Evolutionary conservation across 495 filamentous ascomycete genomes (phyloP).

Genomic region (Hypoxylon crocopeplum): DNA sequence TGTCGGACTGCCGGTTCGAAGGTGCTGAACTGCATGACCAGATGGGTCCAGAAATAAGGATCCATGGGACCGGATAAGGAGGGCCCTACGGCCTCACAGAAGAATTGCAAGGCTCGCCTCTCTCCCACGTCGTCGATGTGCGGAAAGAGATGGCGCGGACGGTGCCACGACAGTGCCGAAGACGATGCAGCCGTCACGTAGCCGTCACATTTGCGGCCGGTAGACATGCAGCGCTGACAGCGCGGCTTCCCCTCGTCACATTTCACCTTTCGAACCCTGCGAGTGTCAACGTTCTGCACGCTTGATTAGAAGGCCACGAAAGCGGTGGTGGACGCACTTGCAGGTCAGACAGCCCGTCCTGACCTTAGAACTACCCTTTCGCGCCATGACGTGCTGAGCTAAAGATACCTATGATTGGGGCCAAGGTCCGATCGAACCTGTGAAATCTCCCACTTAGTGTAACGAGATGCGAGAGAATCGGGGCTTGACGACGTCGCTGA

Average conservation of each 20-base stretch:
- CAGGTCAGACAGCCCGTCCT: conserved; percentile 38
- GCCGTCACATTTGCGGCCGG: conserved; percentile 57
- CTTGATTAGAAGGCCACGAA: neutral
- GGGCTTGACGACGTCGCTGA: too few relatives aligned
- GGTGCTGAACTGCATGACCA: conserved; percentile 63
- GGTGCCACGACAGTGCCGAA: conserved; percentile 29
- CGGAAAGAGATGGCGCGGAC: conserved; percentile 33
- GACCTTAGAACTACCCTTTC: conserved; percentile 38
- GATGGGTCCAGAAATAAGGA: conserved; percentile 61
- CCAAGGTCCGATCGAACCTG: conserved; percentile 19
- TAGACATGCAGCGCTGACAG: conserved; percentile 54
- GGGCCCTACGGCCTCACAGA: conserved; percentile 56
- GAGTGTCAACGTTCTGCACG: neutral
- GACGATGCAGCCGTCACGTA: conserved; percentile 26
- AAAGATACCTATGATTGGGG: neutral
- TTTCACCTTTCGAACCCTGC: conserved; percentile 59
- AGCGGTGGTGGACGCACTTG: conserved; percentile 31
- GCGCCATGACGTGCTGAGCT: conserved; percentile 20
- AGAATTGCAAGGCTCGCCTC: conserved; percentile 59
- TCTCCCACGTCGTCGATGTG: conserved; percentile 34
- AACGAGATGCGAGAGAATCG: neutral
- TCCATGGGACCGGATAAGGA: conserved; percentile 58
- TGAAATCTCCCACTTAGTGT: conserved; percentile 4
- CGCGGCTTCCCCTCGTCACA: conserved; percentile 59
- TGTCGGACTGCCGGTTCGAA: conserved; percentile 66